Conservation (phyloP, 495 filamentous ascomycete genomes). For the Podospora pseudocomata region DNA sequence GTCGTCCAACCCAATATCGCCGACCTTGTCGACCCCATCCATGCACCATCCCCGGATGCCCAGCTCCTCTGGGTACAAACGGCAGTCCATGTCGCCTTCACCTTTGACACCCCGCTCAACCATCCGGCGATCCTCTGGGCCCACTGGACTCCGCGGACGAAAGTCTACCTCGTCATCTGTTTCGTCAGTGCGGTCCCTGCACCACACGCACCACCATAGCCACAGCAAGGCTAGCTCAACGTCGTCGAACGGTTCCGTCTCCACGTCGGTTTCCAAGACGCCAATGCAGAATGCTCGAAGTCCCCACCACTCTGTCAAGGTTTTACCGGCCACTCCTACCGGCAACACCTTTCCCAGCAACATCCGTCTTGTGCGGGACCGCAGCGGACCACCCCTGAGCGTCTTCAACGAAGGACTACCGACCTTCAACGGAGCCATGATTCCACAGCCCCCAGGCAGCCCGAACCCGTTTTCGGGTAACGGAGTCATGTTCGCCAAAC, state of each 20-base stretch:
- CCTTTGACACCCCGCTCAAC: constrained; percentile 85
- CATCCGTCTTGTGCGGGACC: constrained; percentile 74
- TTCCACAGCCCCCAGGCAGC: constrained; percentile 35
- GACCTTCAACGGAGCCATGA: constrained; percentile 25
- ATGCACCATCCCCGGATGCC: constrained; percentile 38
- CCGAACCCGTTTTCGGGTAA: constrained; percentile 40
- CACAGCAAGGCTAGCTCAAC: constrained; percentile 95
- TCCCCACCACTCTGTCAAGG: constrained; percentile 88
- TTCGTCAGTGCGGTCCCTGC: constrained; percentile 87
- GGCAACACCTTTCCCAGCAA: constrained; percentile 76
- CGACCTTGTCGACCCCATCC: constrained; percentile 15
- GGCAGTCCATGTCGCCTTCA: constrained; percentile 83
- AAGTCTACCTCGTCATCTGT: constrained; percentile 97
- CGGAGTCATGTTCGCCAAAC: constrained; percentile 81
- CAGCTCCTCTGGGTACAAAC: constrained; percentile 57
- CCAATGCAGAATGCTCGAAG: constrained; percentile 60
- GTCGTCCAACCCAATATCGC: constrained; percentile 5
- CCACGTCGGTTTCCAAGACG: constrained; percentile 62
- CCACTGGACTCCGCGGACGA: constrained; percentile 67
- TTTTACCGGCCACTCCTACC: constrained; percentile 88
- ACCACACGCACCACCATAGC: constrained; percentile 78
- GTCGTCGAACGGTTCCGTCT: constrained; percentile 73
- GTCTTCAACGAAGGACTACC: constrained; percentile 53
- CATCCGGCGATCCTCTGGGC: constrained; percentile 67
- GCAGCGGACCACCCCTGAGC: constrained; percentile 37